phyloP scores from a whole-genome alignment of 1,284 basidiomycete genomes.

The Bondarzewia mesenterica region DNA sequence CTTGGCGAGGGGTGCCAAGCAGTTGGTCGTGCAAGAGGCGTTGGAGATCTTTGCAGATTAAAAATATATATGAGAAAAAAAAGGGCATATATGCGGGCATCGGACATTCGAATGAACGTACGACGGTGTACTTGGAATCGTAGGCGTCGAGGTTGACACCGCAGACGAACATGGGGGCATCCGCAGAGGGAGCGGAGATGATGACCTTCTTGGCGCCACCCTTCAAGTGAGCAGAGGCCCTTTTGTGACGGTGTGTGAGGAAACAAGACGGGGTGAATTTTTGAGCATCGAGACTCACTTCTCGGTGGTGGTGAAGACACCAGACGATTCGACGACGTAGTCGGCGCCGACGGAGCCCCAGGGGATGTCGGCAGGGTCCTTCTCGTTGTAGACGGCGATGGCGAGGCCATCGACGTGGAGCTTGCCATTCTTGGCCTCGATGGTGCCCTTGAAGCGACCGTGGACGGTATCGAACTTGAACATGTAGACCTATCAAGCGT shows the following conservation, averaged over 20 bases:
- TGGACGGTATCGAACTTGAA: conserved; percentile 99
- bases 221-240: conserved; percentile 92
- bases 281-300: conserved; percentile 48
- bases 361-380: conserved; percentile 81
- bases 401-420: conserved; percentile 80
- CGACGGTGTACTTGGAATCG: conserved; percentile 86
- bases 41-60: conserved; percentile 78
- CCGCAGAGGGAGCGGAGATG: conserved; percentile 98
- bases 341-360: conserved; percentile 82
- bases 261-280: neutral
- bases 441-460: conserved; percentile 87
- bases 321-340: conserved; percentile 97
- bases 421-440: conserved; percentile 85
- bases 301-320: conserved; percentile 96
- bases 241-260: conserved; percentile 22
- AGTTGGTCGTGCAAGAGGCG: conserved; percentile 99
- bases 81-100: neutral
- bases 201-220: conserved; percentile 99
- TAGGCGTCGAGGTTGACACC: conserved; percentile 98
- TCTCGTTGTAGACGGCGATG: conserved; percentile 81
- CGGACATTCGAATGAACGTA: conserved; percentile 39
- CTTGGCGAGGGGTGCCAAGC: conserved; percentile 97
- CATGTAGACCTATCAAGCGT: conserved; percentile 78
- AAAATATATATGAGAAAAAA: conserved; percentile 1
- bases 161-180: conserved; percentile 95